Base-by-base conservation (phyloP, 768 basidiomycete species). In the Podaxis carcinomalis region DNA sequence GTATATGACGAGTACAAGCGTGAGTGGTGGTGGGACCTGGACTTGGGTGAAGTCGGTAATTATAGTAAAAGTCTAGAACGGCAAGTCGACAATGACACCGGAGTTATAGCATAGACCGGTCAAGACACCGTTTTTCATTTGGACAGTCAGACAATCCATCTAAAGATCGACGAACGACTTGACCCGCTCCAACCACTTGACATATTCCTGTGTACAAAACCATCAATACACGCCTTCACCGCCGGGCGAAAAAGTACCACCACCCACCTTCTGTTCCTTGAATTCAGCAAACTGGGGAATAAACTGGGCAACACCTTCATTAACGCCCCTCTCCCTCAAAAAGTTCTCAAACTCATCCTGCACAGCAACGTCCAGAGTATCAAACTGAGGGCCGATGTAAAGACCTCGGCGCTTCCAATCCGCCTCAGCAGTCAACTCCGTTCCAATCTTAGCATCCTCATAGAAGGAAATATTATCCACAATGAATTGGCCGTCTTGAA, bases 311-410 rank as follows among this genome's bases (percentile, higher is more conserved):
- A 95, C 78, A 39, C 70, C 75, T 68, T 92, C 89, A 72, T 93
- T 86, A 67, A 99, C 82, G 6, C 94, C 95, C 57, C 96, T 88
- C 78, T 98, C 95, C 65, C 86, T 82, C 59, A 99, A 75, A 83
- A 82, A 98, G 70, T 83, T 83, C 69, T 96, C 93, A 70, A 98
- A 94, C 72, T 93, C 90, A 65, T 94, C 89, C 74, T 98, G 96
- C 16, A 99, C 85, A 1, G 75, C 71, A 46, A 87, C 80, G 69
- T 98, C 96, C 47, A 98, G 86, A 51, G 93, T 90, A 61, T 95
- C 92, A 68, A 97, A 98, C 85, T 90, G 87, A 55, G 95, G 96
- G 1, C 96, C 96, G 70, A 96, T 86, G 80, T 97, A 98, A 65
- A 91, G 76, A 1, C 91, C 93, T 19, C 95, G 84, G 51, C 95